Percentiles rank a stretch among this genome's conserved stretches.
Evolutionary conservation across 2,329 filamentous ascomycete species (phyloP).

Genomic region (Aspergillus latus): DNA sequence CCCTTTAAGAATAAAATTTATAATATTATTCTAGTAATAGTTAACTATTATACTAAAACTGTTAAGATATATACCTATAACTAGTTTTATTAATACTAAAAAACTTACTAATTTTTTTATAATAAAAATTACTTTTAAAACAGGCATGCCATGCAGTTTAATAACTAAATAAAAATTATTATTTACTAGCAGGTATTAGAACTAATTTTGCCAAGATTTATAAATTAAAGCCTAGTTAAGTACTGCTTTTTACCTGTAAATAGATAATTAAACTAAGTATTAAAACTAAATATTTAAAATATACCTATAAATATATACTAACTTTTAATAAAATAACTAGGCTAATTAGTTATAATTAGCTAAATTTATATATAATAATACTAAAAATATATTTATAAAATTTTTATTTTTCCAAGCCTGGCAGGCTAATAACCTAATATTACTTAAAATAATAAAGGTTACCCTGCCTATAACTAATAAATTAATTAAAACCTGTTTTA

Average conservation of each 20-base stretch:
- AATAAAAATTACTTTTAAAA: background rate
- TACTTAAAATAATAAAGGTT: background rate
- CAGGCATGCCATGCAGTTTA: background rate
- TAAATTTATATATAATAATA: too few relatives aligned
- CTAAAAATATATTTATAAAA: too few relatives aligned
- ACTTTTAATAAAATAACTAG: too few relatives aligned
- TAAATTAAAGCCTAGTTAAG: background rate
- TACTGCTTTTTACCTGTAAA: background rate
- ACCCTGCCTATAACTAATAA: background rate
- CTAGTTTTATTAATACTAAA: slow-evolving; percentile 1
- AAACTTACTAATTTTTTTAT: background rate
- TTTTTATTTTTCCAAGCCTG: background rate
- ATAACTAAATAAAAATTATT: background rate
- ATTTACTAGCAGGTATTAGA: background rate
- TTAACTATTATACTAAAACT: too few relatives aligned
- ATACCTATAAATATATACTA: too few relatives aligned
- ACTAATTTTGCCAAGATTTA: background rate
- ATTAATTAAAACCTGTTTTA: background rate
- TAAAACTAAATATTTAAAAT: background rate
- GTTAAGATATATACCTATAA: too few relatives aligned
- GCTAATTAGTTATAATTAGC: too few relatives aligned
- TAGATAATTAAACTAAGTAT: background rate
- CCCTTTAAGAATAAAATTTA: too few relatives aligned
- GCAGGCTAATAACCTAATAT: too few relatives aligned
- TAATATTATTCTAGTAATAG: too few relatives aligned